Base-by-base conservation (phyloP, 2,329 filamentous ascomycete species). In the Ophiosphaerella narmari region DNA sequence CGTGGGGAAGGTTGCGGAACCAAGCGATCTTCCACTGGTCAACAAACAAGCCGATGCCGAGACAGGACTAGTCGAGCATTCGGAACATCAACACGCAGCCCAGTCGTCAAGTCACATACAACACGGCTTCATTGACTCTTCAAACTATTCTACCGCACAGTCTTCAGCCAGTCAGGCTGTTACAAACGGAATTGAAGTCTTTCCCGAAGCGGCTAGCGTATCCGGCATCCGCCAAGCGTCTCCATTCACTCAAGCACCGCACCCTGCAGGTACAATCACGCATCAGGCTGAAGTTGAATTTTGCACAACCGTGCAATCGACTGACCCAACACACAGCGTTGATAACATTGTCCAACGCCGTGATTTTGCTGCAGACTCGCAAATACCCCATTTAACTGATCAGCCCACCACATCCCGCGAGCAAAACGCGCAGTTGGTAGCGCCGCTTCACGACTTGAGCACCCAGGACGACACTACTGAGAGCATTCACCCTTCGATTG, bases 361-460 rank as follows among this genome's bases (percentile, higher is more conserved):
- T 4, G 41, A 42, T 31, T 35, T 39, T 39, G 16, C 31, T 32
- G 18, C 29, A 7, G n/a, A 33, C 9, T 48, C 42, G 13, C 52
- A 49, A 6, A 13, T 24, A 12, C 32, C 39, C n/a, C 16, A 3
- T n/a, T 54, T 45, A 11, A 40, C 44, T 29, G 35, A 29, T 12
- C 45, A 48, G 4, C 52, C 45, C 4, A 50, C 39, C 5, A 40
- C 37, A 9, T 57, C 44, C 23, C 50, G 48, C 13, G 54, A 65
- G 43, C 65, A 68, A 46, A 52, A 68, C 54, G 65, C 67, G 7
- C 67, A 71, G 39, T 16, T 60, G 12, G 37, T 70, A 7, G 43
- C 52, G 34, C 26, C 47, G 18, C 51, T 59, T 29, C 24, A 46
- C 26, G 53, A 53, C 23, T 16, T 57, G 2, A 57, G 54, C 40